Conservation (phyloP, 1,284 basidiomycete species). For the Ustilago tritici region DNA sequence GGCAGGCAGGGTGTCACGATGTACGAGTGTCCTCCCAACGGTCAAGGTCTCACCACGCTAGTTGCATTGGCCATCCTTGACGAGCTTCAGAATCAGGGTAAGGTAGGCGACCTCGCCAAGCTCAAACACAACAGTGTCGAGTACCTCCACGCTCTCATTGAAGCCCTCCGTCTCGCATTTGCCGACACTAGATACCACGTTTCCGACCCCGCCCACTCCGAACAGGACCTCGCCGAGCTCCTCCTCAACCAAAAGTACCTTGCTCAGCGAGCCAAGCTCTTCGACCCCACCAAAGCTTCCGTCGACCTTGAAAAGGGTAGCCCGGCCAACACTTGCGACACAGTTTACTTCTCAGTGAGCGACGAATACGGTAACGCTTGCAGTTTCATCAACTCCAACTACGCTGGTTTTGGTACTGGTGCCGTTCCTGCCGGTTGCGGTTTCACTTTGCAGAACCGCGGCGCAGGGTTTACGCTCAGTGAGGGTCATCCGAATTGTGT, state of each 20-base stretch:
- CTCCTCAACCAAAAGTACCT: constrained; percentile 78
- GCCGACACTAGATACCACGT: constrained; percentile 87
- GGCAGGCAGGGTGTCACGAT: constrained; percentile 73
- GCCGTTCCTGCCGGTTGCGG: constrained; percentile 92
- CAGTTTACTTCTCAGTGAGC: constrained; percentile 85
- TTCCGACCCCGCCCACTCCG: constrained; percentile 81
- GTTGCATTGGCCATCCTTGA: constrained; percentile 93
- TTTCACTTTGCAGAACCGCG: constrained; percentile 95
- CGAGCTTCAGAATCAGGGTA: constrained; percentile 80
- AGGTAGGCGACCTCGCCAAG: constrained; percentile 78
- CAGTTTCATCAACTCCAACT: constrained; percentile 94
- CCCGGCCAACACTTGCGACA: constrained; percentile 85
- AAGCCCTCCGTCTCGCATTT: constrained; percentile 81
- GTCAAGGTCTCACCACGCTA: constrained; percentile 93
- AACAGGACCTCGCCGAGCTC: constrained; percentile 74
- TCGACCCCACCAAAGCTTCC: constrained; percentile 78
- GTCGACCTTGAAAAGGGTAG: constrained; percentile 80
- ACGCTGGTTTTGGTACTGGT: constrained; percentile 73
- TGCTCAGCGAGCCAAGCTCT: constrained; percentile 80
- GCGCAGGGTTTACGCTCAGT: constrained; percentile 82
- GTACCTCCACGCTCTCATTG: constrained; percentile 89
- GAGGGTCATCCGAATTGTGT: constrained; percentile 84
- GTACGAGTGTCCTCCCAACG: constrained; percentile 87
- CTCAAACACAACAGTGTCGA: constrained; percentile 87
- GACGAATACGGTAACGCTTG: constrained; percentile 88